A percentile compares a stretch with the other conserved stretches of the same genome.
Evolutionary conservation across 1,284 basidiomycete genomes (phyloP).

Genomic region (Microbotryum lychnidis-dioicae): DNA sequence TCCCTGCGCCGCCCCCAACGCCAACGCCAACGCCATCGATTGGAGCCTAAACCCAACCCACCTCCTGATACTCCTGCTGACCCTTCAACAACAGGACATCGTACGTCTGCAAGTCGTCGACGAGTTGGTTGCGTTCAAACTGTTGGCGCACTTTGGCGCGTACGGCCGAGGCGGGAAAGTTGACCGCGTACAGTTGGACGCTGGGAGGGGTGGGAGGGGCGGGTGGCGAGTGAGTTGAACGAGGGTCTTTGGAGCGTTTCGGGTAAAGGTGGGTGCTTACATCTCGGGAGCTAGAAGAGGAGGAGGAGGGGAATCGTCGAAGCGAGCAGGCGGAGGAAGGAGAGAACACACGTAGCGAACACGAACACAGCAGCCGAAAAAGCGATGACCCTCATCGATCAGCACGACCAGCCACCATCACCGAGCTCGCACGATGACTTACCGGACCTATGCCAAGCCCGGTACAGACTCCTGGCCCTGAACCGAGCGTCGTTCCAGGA

Average conservation of each 20-base stretch:
- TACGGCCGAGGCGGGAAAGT: conserved; percentile 69
- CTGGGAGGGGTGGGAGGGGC: conserved; percentile 70
- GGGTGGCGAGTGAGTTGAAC: background rate
- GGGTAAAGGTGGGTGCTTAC: conserved; percentile 1
- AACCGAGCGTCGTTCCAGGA: conserved; percentile 60
- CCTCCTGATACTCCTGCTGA: conserved; percentile 77
- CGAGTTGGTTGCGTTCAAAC: conserved; percentile 78
- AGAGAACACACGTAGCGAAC: conserved; percentile 2
- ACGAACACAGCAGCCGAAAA: background rate
- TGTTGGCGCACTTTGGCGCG: conserved; percentile 75
- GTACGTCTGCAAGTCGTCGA: conserved; percentile 73
- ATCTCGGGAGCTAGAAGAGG: background rate
- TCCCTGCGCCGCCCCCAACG: too few relatives aligned
- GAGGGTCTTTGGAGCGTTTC: background rate
- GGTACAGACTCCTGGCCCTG: conserved; percentile 71
- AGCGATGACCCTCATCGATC: background rate
- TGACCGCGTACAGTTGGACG: conserved; percentile 71
- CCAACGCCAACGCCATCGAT: too few relatives aligned
- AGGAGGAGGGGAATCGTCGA: background rate
- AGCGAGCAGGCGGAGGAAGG: background rate
- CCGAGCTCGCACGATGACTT: background rate
- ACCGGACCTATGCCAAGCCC: conserved; percentile 81
- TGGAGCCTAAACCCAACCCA: background rate
- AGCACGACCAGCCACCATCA: too few relatives aligned
- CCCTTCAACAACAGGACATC: conserved; percentile 83